Percentiles rank a stretch among this genome's conserved stretches.
Evolutionary conservation across 2,329 filamentous ascomycete species (phyloP).

Genomic region (Dactylellina cionopaga): DNA sequence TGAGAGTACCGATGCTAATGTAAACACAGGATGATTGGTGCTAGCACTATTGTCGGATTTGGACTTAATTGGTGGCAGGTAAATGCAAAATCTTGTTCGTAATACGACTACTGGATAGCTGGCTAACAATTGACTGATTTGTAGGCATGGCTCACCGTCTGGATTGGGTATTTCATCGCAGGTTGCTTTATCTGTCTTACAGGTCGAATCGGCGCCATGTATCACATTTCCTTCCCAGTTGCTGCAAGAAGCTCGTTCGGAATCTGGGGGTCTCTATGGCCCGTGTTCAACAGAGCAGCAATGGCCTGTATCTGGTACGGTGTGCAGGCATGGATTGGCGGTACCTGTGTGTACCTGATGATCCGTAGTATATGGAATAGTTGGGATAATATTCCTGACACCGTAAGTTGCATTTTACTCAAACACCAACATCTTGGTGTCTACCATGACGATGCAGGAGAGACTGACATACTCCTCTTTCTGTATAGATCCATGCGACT

Average conservation of each 20-base stretch:
- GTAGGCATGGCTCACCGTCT: slow-evolving; percentile 77
- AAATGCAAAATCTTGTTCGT: slow-evolving; percentile 51
- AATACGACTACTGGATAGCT: background rate
- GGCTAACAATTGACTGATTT: background rate
- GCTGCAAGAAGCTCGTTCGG: slow-evolving; percentile 81
- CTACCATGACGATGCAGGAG: background rate
- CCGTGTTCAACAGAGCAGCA: slow-evolving; percentile 46
- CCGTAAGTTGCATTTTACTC: slow-evolving; percentile 38
- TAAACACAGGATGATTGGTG: slow-evolving; percentile 78
- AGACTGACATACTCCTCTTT: slow-evolving; percentile 38
- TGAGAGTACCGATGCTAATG: slow-evolving; percentile 12
- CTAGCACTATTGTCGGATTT: slow-evolving; percentile 79
- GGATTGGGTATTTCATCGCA: slow-evolving; percentile 83
- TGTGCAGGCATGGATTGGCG: slow-evolving; percentile 85
- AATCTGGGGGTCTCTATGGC: slow-evolving; percentile 69
- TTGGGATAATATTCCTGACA: slow-evolving; percentile 65
- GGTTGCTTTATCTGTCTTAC: slow-evolving; percentile 79
- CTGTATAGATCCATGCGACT: slow-evolving; percentile 30
- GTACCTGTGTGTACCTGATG: slow-evolving; percentile 86
- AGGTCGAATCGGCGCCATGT: slow-evolving; percentile 83
- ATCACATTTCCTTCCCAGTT: slow-evolving; percentile 90
- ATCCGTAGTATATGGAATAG: slow-evolving; percentile 83
- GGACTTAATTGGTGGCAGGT: slow-evolving; percentile 92
- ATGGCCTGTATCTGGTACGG: slow-evolving; percentile 85
- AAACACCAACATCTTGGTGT: slow-evolving; percentile 1